A percentile compares a stretch with the other conserved stretches of the same genome.
Evolutionary conservation across 2,329 filamentous ascomycete genomes (phyloP).

Genomic region (Hypoxylon sp.): DNA sequence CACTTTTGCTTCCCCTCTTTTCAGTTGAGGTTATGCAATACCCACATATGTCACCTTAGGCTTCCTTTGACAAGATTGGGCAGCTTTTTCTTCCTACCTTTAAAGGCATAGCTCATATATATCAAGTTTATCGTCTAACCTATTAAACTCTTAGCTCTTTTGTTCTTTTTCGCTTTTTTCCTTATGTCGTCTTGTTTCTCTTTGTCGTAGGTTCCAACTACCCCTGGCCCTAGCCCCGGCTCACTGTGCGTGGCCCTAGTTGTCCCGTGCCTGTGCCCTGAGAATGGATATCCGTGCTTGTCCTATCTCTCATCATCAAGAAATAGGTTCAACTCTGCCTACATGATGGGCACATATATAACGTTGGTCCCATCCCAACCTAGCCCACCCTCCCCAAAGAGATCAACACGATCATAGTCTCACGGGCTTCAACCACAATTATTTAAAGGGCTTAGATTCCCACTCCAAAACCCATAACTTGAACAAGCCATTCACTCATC

Average conservation of each 20-base stretch:
- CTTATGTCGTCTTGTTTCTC: conserved; percentile 13
- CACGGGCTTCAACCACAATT: conserved; percentile 28
- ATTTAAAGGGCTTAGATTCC: conserved; percentile 30
- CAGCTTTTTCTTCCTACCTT: conserved; percentile 28
- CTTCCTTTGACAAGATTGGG: conserved; percentile 38
- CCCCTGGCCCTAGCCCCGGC: conserved; percentile 34
- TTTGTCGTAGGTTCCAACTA: conserved; percentile 32
- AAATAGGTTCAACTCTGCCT: conserved; percentile 30
- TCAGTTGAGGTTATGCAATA: conserved; percentile 31
- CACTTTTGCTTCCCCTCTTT: conserved; percentile 18
- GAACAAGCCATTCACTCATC: conserved; percentile 23
- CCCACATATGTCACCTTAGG: conserved; percentile 28
- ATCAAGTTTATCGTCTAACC: conserved; percentile 33
- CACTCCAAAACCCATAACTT: conserved; percentile 25
- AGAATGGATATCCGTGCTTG: conserved; percentile 37
- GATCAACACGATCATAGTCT: conserved; percentile 36
- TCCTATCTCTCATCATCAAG: conserved; percentile 34
- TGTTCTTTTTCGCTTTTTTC: conserved; percentile 16
- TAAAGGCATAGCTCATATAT: conserved; percentile 29
- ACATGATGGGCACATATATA: conserved; percentile 41
- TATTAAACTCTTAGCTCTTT: conserved; percentile 30
- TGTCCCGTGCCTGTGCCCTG: conserved; percentile 10
- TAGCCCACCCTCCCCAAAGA: conserved; percentile 31
- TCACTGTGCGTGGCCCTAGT: neutral
- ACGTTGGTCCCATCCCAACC: conserved; percentile 42